These are phyloP conservation scores for Capsicum chinense DNA, from an alignment of 257 asterid genomes.

Conservation along the genomic window DNA sequence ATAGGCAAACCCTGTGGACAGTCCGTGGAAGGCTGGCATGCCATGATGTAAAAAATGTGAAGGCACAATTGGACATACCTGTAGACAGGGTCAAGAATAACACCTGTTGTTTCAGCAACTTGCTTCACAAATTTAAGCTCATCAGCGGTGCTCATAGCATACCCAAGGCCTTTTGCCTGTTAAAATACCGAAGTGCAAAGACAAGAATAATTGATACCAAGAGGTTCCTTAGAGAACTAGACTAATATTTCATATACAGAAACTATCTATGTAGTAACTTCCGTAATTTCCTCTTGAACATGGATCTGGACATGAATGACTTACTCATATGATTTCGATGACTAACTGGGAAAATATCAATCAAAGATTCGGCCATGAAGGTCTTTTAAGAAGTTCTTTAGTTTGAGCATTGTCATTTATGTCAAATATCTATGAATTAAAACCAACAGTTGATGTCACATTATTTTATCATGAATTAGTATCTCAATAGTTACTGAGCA, in stretches of 20 bases:
- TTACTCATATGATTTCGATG: not conserved
- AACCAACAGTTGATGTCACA: conserved; percentile 7
- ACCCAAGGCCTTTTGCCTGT: conserved; percentile 98
- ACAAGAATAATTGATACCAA: conserved; percentile 18
- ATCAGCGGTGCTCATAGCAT: conserved; percentile 83
- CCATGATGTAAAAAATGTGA: not conserved
- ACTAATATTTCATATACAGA: not conserved
- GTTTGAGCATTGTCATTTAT: conserved; percentile 13
- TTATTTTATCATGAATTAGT: conserved; percentile 2
- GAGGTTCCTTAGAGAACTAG: not conserved
- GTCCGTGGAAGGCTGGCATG: not conserved
- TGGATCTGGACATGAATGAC: not conserved
- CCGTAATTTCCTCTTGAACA: not conserved
- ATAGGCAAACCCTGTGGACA: not conserved
- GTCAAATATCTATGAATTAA: conserved; percentile 2
- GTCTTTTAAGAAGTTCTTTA: not conserved
- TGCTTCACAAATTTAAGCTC: conserved; percentile 84
- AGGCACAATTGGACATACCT: conserved; percentile 54
- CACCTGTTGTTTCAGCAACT: conserved; percentile 85
- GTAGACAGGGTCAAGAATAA: conserved; percentile 94
- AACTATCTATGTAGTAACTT: not conserved
- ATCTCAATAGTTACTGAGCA: not conserved
- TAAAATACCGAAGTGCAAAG: conserved; percentile 26
- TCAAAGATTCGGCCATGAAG: conserved; percentile 13
- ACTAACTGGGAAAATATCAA: conserved; percentile 15